Evolutionary conservation across 768 basidiomycete genomes (phyloP).

Genomic region (Fomitopsis pulvina): DNA sequence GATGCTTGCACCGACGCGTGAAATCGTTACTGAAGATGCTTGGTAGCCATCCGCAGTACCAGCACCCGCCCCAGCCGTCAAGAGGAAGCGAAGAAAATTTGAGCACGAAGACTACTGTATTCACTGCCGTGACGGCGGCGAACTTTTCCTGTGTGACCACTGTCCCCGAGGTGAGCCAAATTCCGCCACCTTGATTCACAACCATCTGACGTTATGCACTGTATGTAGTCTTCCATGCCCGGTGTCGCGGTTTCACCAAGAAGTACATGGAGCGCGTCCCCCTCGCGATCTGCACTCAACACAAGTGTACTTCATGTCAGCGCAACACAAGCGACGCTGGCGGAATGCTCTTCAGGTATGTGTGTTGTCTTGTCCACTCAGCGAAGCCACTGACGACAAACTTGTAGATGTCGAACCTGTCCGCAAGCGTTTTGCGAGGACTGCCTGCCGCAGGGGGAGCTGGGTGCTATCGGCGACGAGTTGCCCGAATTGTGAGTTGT

Average conservation of each 20-base stretch:
- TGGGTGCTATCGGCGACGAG: conserved; percentile 45
- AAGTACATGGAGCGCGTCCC: conserved; percentile 21
- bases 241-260: conserved; percentile 36
- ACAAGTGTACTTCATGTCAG: conserved; percentile 39
- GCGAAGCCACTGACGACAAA: not conserved
- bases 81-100: conserved; percentile 31
- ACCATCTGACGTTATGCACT: not conserved
- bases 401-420: conserved; percentile 49
- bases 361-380: not conserved
- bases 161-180: conserved; percentile 48
- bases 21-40: not conserved
- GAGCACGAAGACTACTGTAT: conserved; percentile 56
- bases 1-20: conserved; percentile 1
- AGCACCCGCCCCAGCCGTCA: conserved; percentile 11
- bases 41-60: conserved; percentile 7
- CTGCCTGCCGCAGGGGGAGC: conserved; percentile 44
- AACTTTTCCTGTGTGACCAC: conserved; percentile 36
- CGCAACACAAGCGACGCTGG: conserved; percentile 41
- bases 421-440: conserved; percentile 56
- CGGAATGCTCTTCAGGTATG: conserved; percentile 53
- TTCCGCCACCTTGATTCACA: not conserved
- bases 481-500: conserved; percentile 51
- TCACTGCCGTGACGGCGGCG: conserved; percentile 53
- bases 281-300: conserved; percentile 39
- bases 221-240: conserved; percentile 46